Evolutionary conservation across 176 grass and related monocot species (phyloP).

Genomic region (Dactylis glomerata): DNA sequence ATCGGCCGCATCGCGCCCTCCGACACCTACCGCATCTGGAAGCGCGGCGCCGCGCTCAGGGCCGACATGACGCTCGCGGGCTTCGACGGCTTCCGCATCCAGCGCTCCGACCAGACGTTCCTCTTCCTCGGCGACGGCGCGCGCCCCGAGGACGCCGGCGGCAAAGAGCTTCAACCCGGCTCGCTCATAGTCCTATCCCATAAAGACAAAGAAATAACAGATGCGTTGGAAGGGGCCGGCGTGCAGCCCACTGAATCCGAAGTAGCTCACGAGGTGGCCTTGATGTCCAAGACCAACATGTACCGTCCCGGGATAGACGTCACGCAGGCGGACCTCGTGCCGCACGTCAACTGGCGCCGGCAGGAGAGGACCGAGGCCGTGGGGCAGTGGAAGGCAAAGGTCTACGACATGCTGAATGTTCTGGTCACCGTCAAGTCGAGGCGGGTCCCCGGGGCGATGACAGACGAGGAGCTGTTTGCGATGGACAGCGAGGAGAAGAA

Average conservation of each 20-base stretch:
- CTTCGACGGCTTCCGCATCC: conserved; percentile 89
- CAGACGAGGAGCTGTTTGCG: conserved; percentile 87
- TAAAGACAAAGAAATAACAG: conserved; percentile 97
- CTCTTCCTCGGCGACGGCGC: conserved; percentile 82
- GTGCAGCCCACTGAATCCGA: conserved; percentile 77
- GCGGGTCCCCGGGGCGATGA: conserved; percentile 90
- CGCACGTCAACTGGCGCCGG: conserved; percentile 88
- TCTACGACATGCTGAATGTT: conserved; percentile 88
- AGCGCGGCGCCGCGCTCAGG: conserved; percentile 59
- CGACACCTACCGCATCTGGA: conserved; percentile 98
- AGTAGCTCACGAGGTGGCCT: conserved; percentile 85
- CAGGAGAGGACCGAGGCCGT: conserved; percentile 72
- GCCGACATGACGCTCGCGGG: conserved; percentile 95
- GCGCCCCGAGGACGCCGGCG: conserved; percentile 34
- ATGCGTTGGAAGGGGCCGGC: conserved; percentile 83
- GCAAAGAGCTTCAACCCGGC: conserved; percentile 64
- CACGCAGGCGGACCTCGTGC: conserved; percentile 87
- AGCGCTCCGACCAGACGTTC: conserved; percentile 92
- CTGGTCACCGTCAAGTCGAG: conserved; percentile 92
- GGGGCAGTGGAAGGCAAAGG: conserved; percentile 91
- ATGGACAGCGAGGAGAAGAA: conserved; percentile 70
- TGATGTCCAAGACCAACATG: conserved; percentile 99
- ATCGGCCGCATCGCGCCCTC: conserved; percentile 92
- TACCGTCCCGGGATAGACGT: conserved; percentile 92
- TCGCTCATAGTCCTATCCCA: conserved; percentile 89